Base-by-base conservation (phyloP, 2,329 filamentous ascomycete genomes). In the Hypoxylon sp. region DNA sequence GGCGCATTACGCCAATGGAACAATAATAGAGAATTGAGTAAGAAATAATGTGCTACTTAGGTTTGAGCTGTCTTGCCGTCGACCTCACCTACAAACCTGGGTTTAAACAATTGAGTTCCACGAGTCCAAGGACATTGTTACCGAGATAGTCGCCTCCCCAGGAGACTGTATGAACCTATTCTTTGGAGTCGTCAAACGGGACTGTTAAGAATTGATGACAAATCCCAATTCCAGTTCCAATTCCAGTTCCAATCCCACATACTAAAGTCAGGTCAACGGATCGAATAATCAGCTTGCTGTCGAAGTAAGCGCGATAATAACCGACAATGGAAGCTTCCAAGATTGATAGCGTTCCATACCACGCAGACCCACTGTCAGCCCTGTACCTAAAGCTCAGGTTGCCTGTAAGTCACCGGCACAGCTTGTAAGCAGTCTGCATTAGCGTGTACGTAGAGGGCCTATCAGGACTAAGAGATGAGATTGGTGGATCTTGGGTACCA, bases 351-450 rank as follows among this genome's bases (percentile, higher is more conserved):
- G 37, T 44, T 14, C 37, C 39, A n/a, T n/a, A n/a, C n/a, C n/a
- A 44, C 39, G 39, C 39, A 17, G n/a, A 11, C 8, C 39, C 50
- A 29, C 19, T 39, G 29, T 39, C 44, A 52, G 37, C 39, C 52
- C 24, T 47, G 19, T 22, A n/a, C n/a, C n/a, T n/a, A n/a, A 22
- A 22, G 19, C 19, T 22, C n/a, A n/a, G n/a, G 19, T 3, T 22
- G 19, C 19, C 19, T 22, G 31, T 55, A 48, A 62, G 47, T 31
- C 47, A 26, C 63, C 35, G 19, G 44, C 39, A 44, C 17, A 44
- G n/a, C 39, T 6, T 69, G 69, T 66, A 71, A 69, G 69, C 66
- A 66, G 52, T 54, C 48, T 69, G 66, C 69, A 71, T 71, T 69
- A 71, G 66, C 53, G 62, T 19, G 5, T n/a, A 26, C 22, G 9